Percentiles rank a stretch among this genome's conserved stretches.
These are phyloP conservation scores for Metschnikowia noctiluminum DNA, from an alignment of 805 yeast species.

Conservation along the genomic window DNA sequence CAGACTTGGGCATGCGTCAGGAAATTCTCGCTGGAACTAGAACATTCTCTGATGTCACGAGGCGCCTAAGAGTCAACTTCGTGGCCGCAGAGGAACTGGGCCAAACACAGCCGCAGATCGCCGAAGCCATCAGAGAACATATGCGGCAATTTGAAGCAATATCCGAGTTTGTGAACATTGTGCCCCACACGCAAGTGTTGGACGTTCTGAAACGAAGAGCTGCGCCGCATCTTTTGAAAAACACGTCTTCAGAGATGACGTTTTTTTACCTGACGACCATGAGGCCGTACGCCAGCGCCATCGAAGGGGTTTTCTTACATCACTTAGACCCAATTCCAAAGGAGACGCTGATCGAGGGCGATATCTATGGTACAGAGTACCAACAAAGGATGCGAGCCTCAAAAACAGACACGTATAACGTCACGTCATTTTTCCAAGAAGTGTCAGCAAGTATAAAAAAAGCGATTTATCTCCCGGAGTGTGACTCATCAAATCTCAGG, in stretches of 20 bases:
- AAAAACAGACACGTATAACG: conserved; percentile 7
- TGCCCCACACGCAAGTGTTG: conserved; percentile 6
- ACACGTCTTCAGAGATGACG: conserved; percentile 9
- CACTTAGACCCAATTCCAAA: conserved; percentile 10
- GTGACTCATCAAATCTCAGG: conserved; percentile 2
- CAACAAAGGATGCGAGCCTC: conserved; percentile 1
- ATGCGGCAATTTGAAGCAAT: conserved; percentile 7
- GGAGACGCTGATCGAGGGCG: conserved; percentile 2
- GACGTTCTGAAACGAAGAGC: conserved; percentile 15
- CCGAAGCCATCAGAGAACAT: conserved; percentile 2
- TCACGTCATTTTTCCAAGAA: conserved; percentile 8
- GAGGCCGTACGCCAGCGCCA: conserved; percentile 10
- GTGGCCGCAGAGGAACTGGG: conserved; percentile 19
- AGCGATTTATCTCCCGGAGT: conserved; percentile 9
- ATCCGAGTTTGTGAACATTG: conserved; percentile 5
- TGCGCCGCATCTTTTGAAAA: conserved; percentile 3
- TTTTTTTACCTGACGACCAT: conserved; percentile 19
- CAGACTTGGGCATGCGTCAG: conserved; percentile 22
- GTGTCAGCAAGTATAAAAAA: not conserved
- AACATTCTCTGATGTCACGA: conserved; percentile 1
- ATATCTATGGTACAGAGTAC: conserved; percentile 16
- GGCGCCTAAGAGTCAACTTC: conserved; percentile 10
- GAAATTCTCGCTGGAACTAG: not conserved
- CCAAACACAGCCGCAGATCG: conserved; percentile 5
- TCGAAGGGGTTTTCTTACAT: conserved; percentile 13